These are phyloP conservation scores for Cytospora piceicola DNA, from an alignment of 2,329 filamentous ascomycete genomes.

Conservation along the genomic window DNA sequence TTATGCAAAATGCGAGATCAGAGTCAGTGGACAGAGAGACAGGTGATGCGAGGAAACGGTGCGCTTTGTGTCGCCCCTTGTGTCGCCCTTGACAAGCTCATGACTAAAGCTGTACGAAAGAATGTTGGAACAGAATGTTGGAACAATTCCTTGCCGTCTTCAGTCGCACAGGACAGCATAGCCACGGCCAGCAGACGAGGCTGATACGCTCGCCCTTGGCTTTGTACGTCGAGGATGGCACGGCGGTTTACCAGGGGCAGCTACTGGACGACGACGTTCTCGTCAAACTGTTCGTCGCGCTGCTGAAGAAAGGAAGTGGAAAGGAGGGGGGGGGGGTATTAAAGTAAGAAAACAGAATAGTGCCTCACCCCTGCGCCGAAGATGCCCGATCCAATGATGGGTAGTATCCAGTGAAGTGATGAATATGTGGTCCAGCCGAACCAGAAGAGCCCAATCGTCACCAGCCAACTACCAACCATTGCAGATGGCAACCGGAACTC, in stretches of 20 bases:
- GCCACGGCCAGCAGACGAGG: conserved; percentile 13
- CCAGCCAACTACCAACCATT: conserved; percentile 74
- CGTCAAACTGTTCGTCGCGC: not conserved
- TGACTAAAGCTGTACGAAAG: conserved; percentile 35
- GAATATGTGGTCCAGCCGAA: conserved; percentile 86
- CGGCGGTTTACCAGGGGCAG: not conserved
- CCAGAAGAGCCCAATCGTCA: conserved; percentile 82
- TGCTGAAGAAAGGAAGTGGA: conserved; percentile 19
- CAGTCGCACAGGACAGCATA: conserved; percentile 9
- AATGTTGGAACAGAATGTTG: not conserved
- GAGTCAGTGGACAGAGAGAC: conserved; percentile 27
- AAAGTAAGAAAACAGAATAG: not conserved
- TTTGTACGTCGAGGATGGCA: not conserved
- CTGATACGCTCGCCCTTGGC: conserved; percentile 2
- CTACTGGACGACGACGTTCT: not conserved
- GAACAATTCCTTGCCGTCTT: not conserved
- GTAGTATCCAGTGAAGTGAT: conserved; percentile 74
- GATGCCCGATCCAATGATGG: conserved; percentile 72
- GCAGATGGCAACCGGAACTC: conserved; percentile 83
- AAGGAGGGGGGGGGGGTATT: too few species aligned
- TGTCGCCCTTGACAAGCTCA: conserved; percentile 38
- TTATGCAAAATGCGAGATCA: conserved; percentile 42
- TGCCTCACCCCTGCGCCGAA: conserved; percentile 70
- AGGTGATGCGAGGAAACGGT: conserved; percentile 18
- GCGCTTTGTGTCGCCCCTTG: conserved; percentile 1